phyloP scores from a whole-genome alignment of 371 early-diverging fungal species.

The Haplosporangium sp. region DNA sequence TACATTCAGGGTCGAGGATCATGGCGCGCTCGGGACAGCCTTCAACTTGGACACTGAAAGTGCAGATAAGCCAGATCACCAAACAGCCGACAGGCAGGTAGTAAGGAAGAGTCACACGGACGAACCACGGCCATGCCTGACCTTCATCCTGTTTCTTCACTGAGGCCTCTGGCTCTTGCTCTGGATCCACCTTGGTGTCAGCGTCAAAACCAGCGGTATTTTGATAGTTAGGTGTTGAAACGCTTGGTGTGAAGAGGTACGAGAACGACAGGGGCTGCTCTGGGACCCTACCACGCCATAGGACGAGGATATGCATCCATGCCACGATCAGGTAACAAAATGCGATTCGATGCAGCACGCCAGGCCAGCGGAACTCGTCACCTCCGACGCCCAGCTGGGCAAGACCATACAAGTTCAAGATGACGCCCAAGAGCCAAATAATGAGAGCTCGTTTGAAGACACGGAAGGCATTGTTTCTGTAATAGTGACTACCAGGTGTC shows the following conservation, averaged over 20 bases:
- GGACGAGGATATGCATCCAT: slow-evolving; percentile 43
- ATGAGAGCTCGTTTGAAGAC: slow-evolving; percentile 52
- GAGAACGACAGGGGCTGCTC: slow-evolving; percentile 18
- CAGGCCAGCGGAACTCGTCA: slow-evolving; percentile 47
- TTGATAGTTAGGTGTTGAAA: neutral
- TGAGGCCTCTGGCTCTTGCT: neutral
- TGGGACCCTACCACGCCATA: slow-evolving; percentile 14
- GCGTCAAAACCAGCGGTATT: neutral
- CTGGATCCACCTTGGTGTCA: slow-evolving; percentile 1
- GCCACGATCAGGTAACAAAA: slow-evolving; percentile 53
- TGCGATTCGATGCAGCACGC: slow-evolving; percentile 58
- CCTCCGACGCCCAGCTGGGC: slow-evolving; percentile 19
- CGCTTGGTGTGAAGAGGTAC: slow-evolving; percentile 7
- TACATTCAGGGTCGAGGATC: slow-evolving; percentile 55
- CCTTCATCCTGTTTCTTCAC: slow-evolving; percentile 8
- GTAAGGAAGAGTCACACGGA: slow-evolving; percentile 34
- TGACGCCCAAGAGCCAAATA: slow-evolving; percentile 55
- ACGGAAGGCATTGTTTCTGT: slow-evolving; percentile 28
- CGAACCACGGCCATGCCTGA: slow-evolving; percentile 41
- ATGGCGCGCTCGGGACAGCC: slow-evolving; percentile 27
- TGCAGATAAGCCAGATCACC: slow-evolving; percentile 57
- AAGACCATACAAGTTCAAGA: slow-evolving; percentile 53
- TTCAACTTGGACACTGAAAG: slow-evolving; percentile 46
- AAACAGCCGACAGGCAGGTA: slow-evolving; percentile 36
- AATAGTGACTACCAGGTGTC: slow-evolving; percentile 10